A percentile compares a stretch with the other conserved stretches of the same genome.
phyloP scores from a whole-genome alignment of 2,329 filamentous ascomycete genomes.

The Sclerotinia borealis region DNA sequence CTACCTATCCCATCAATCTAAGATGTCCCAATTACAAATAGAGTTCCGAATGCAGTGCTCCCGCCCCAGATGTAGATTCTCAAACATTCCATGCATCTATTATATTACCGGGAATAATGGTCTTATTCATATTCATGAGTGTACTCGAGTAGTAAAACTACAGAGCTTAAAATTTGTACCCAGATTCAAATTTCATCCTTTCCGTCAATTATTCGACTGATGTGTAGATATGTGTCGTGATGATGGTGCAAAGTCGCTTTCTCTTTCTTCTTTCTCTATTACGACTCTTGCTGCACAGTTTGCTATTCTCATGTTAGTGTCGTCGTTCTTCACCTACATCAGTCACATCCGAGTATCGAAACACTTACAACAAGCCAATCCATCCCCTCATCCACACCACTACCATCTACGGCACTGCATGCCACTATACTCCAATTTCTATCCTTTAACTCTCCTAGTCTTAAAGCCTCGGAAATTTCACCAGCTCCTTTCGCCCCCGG shows the following conservation, averaged over 20 bases:
- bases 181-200: not conserved
- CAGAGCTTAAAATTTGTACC: not conserved
- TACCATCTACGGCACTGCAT: constrained; percentile 91
- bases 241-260: constrained; percentile 18
- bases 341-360: not conserved
- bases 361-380: constrained; percentile 73
- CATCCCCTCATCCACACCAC: constrained; percentile 95
- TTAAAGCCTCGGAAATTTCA: constrained; percentile 91
- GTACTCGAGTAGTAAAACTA: not conserved
- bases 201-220: constrained; percentile 3
- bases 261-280: constrained; percentile 2
- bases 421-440: constrained; percentile 99
- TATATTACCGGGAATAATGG: not conserved
- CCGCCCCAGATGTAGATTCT: not conserved
- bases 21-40: not conserved
- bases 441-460: constrained; percentile 84
- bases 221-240: constrained; percentile 9
- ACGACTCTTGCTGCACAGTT: constrained; percentile 33
- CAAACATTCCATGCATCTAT: not conserved
- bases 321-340: not conserved
- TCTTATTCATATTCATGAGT: not conserved
- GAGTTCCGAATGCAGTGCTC: not conserved
- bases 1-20: constrained; percentile 3
- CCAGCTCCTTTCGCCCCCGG: constrained; percentile 93
- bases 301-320: constrained; percentile 26